Evolutionary conservation across 2,329 filamentous ascomycete species (phyloP), one percentile per base, ranked within the genome.

Genomic region (Juglanconis oblonga): DNA sequence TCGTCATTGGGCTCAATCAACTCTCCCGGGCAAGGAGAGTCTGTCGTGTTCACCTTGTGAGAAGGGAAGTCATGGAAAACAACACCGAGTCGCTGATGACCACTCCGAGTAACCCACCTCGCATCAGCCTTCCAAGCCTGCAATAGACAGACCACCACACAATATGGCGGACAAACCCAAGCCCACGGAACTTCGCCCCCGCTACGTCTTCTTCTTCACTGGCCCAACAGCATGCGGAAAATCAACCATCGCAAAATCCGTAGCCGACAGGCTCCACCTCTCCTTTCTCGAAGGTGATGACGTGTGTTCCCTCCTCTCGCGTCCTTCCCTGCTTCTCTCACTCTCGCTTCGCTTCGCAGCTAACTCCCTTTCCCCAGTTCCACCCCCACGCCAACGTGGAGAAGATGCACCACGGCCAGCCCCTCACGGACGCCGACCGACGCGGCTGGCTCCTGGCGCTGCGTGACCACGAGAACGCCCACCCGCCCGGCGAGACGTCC

Each of bases 361-460:
- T 50, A 14, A 52, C 33, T 10, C 6, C 1, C 7, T 29, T 1
- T 17, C 11, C 14, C 5, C 54, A 79, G 77, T 91, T 85, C 69
- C 85, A 86, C 52, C 83, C 86, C 0, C 77, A 79, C 38, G 77
- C 85, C 67, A 91, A 47, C 31, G 85, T 87, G 66, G 81, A 87
- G 49, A 92, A 93, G 72, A 92, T 93, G 90, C 77, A 81, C 65
- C 76, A 78, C 57, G 87, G 87, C 64, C 83, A 83, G 53, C 86
- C 89, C 2, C 80, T 93, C 9, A 90, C 86, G 56, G 90, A 92
- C 70, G 83, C 81, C 49, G 90, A 93, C 73, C 85, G 90, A 59
- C 90, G 88, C 86, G 89, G 90, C 74, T 93, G 90, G 90, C 82
- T 92, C 47, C 81, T 82, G 64, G 77, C 77, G 7, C 79, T 88